Evolutionary conservation across 140 eudicot genomes (phyloP).

Genomic region (Cichorium intybus): DNA sequence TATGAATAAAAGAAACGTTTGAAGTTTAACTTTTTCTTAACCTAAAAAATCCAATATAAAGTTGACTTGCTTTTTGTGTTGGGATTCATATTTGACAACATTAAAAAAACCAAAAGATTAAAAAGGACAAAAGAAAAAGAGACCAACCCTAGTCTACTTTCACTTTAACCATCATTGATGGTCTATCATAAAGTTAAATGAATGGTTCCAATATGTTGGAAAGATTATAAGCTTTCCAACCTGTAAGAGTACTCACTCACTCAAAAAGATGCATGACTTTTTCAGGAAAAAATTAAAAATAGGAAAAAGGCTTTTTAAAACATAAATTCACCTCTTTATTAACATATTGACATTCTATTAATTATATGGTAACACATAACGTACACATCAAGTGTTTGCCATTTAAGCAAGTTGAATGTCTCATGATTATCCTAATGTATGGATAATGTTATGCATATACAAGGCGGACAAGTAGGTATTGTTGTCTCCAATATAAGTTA

Average conservation of each 20-base stretch:
- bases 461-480: too few relatives aligned
- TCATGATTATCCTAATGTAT: too few relatives aligned
- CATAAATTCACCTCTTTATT: background rate
- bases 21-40: too few relatives aligned
- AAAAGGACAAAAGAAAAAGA: background rate
- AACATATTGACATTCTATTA: background rate
- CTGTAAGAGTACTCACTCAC: constrained; percentile 22
- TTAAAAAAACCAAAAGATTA: background rate
- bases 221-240: constrained; percentile 25
- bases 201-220: constrained; percentile 24
- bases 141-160: constrained; percentile 8
- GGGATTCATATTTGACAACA: constrained; percentile 24
- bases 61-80: background rate
- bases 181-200: constrained; percentile 25
- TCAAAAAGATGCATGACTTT: constrained; percentile 20
- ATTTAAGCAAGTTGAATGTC: too few relatives aligned
- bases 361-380: background rate
- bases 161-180: constrained; percentile 28
- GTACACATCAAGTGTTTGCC: too few relatives aligned
- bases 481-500: too few relatives aligned
- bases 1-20: too few relatives aligned
- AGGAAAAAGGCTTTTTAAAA: background rate
- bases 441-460: too few relatives aligned
- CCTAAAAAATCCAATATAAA: background rate
- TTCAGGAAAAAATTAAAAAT: background rate